Evolutionary conservation across 2,329 filamentous ascomycete genomes (phyloP).

Genomic region (Phaeomoniella chlamydospora): DNA sequence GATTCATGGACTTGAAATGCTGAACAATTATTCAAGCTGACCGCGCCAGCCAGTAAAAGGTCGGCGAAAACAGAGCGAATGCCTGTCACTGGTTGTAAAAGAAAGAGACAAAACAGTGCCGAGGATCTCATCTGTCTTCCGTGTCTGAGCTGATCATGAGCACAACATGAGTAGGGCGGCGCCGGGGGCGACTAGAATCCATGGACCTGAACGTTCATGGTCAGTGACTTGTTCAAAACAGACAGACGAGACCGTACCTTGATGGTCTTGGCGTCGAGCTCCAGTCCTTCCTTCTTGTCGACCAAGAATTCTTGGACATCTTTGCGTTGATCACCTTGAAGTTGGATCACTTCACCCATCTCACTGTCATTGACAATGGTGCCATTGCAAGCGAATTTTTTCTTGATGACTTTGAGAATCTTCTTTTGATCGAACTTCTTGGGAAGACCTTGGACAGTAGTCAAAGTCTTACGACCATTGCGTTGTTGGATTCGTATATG

Average conservation of each 20-base stretch:
- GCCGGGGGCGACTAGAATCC: slow-evolving; percentile 32
- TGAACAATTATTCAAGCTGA: not conserved
- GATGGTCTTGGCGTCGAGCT: slow-evolving; percentile 91
- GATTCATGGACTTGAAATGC: not conserved
- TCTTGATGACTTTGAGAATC: slow-evolving; percentile 99
- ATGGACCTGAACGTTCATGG: slow-evolving; percentile 25
- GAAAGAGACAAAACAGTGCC: not conserved
- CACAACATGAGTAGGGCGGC: slow-evolving; percentile 18
- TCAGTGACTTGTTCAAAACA: slow-evolving; percentile 4
- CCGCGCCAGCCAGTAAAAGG: not conserved
- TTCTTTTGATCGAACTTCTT: slow-evolving; percentile 99
- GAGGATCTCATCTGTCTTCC: slow-evolving; percentile 20
- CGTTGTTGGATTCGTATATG: slow-evolving; percentile 99
- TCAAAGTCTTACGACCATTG: slow-evolving; percentile 99
- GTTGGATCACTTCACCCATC: slow-evolving; percentile 99
- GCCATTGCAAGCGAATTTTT: slow-evolving; percentile 99
- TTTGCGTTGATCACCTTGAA: slow-evolving; percentile 98
- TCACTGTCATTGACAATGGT: slow-evolving; percentile 91
- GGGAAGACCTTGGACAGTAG: slow-evolving; percentile 94
- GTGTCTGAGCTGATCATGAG: slow-evolving; percentile 26
- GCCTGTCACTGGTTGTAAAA: not conserved
- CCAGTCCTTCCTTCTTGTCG: slow-evolving; percentile 89
- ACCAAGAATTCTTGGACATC: slow-evolving; percentile 95
- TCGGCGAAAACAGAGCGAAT: not conserved
- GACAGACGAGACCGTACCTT: slow-evolving; percentile 44